Base-by-base conservation (phyloP, 306 rosid genomes). In the Lablab purpureus region DNA sequence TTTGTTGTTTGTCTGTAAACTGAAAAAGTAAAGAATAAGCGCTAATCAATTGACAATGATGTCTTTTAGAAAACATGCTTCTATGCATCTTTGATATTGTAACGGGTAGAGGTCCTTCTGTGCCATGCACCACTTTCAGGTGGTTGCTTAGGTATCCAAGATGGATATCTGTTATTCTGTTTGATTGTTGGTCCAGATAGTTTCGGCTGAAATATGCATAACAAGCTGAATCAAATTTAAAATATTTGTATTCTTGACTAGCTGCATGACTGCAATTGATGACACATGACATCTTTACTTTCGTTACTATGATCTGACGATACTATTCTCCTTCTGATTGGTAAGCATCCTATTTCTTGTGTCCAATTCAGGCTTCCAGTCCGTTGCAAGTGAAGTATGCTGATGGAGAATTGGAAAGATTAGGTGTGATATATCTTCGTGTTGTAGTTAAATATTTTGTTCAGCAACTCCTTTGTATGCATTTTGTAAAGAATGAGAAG, bases 341-440 rank as follows among this genome's bases (percentile, higher is more conserved):
- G 51, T 36, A 81, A 71, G 66, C 27, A 59, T 65, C 81, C 74
- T 71, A 18, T 83, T 79, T 64, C 84, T 80, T 62, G 51, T 85
- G 80, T 83, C 66, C 77, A 56, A 87, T 85, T 66, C 90, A 93
- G 98, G 98, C 98, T 73, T 87, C 97, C 77, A 93, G 94, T 81
- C 98, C 98, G 4, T 90, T 93, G 91, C 98, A 93, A 93, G 98
- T 93, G 86, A 93, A 91, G 89, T 91, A 93, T 84, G 98, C 98
- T 1, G 98, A 93, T 83, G 97, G 98, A 75, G 98, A 93, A 83
- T 83, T 93, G 91, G 98, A 93, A 87, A 91, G 97, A 83, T 77
- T 93, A 85, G 98, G 98, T 93, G 76, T 80, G 79, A 71, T 85
- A 75, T 66, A 80, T 71, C 80, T 81, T 22, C 78, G 37, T 73